Conservation (phyloP, 305 asterid species). For the Withania somnifera region DNA sequence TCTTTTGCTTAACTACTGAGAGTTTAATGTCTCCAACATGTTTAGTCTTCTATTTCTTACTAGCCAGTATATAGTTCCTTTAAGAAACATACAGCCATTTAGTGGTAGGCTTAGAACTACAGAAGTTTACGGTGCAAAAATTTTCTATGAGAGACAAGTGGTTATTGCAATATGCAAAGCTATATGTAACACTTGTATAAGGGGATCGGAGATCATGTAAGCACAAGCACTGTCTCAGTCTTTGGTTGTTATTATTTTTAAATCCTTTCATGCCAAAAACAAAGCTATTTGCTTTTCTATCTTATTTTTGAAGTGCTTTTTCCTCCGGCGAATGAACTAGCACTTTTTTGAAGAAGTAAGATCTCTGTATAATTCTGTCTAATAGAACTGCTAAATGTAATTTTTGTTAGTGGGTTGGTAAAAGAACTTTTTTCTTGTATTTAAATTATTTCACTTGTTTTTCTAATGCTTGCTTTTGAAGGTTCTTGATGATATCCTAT, state of each 20-base stretch:
- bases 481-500: neutral
- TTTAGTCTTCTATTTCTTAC: neutral
- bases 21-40: neutral
- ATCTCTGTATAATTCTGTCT: neutral
- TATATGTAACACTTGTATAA: neutral
- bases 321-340: neutral
- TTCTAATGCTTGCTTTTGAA: neutral
- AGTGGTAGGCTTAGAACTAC: neutral
- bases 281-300: neutral
- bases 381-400: neutral
- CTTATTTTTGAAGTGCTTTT: neutral
- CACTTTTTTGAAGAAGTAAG: neutral
- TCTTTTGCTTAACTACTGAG: neutral
- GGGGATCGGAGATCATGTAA: neutral
- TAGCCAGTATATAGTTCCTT: neutral
- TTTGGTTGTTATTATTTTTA: neutral
- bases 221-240: neutral
- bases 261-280: neutral
- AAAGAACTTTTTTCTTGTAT: neutral
- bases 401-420: neutral
- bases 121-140: neutral
- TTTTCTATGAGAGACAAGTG: neutral
- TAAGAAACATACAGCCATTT: neutral
- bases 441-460: neutral
- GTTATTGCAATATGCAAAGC: neutral